Conservation (phyloP, 352 stramenopile genomes). For the Phytophthora multivora region DNA sequence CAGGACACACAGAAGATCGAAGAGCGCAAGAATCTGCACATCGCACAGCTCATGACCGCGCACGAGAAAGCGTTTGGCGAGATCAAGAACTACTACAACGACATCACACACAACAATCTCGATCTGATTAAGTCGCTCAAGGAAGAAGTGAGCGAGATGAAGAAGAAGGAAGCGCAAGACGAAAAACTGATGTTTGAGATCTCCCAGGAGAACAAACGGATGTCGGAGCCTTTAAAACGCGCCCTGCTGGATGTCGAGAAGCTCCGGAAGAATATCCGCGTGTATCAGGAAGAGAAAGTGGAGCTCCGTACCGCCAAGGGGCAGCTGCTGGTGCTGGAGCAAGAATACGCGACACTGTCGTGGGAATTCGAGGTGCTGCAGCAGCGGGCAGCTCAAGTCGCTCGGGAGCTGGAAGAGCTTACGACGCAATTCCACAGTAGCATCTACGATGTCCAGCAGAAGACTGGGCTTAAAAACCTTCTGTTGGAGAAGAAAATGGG, state of each 20-base stretch:
- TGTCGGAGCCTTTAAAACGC: constrained; percentile 93
- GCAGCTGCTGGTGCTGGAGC: constrained; percentile 86
- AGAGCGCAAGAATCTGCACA: constrained; percentile 93
- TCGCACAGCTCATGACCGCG: constrained; percentile 91
- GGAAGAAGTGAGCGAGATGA: constrained; percentile 94
- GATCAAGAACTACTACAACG: constrained; percentile 98
- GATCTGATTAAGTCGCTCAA: constrained; percentile 96
- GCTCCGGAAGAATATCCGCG: constrained; percentile 64
- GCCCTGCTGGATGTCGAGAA: constrained; percentile 82
- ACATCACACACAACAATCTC: constrained; percentile 98
- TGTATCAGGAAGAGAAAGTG: constrained; percentile 78
- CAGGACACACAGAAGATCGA: constrained; percentile 90
- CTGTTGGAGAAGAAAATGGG: constrained; percentile 95
- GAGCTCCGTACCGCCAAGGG: constrained; percentile 68
- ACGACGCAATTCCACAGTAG: constrained; percentile 86
- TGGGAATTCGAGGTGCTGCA: constrained; percentile 95
- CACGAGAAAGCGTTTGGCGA: constrained; percentile 95
- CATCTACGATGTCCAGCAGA: constrained; percentile 94
- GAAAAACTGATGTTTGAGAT: constrained; percentile 96
- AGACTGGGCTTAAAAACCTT: constrained; percentile 93
- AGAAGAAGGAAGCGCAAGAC: constrained; percentile 94
- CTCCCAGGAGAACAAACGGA: constrained; percentile 94
- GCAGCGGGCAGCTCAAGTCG: constrained; percentile 86
- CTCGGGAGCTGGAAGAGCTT: constrained; percentile 90
- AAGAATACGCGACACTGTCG: constrained; percentile 85